A percentile compares a stretch with the other conserved stretches of the same genome.
Conservation (phyloP, 306 rosid species). For the Corylus heterophylla region DNA sequence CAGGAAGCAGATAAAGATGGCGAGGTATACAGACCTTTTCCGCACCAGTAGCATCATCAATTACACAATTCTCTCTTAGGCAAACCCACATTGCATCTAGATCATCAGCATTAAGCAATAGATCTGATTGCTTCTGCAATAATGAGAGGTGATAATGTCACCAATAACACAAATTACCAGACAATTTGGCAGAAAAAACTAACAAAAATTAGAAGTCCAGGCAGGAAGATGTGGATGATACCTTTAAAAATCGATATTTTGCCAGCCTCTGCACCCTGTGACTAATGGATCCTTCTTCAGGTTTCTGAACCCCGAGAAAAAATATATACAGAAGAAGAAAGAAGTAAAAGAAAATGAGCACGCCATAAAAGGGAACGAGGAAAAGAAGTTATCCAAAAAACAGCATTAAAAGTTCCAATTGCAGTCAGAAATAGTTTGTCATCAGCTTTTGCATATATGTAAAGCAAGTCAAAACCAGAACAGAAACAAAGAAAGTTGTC, state of each 20-base stretch:
- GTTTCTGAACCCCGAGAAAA: constrained; percentile 64
- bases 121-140: constrained; percentile 96
- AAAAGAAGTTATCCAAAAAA: not conserved
- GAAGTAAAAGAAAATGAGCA: not conserved
- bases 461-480: constrained; percentile 17
- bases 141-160: constrained; percentile 23
- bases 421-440: not conserved
- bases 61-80: constrained; percentile 95
- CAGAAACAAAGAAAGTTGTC: not conserved
- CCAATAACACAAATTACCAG: constrained; percentile 21
- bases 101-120: constrained; percentile 95
- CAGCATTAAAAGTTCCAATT: not conserved
- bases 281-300: constrained; percentile 98
- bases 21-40: constrained; percentile 67
- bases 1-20: constrained; percentile 20
- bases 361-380: not conserved
- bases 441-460: constrained; percentile 13
- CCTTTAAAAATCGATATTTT: constrained; percentile 86
- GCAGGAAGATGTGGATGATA: constrained; percentile 22
- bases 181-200: constrained; percentile 19
- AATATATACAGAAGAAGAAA: not conserved
- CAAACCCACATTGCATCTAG: constrained; percentile 99
- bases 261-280: constrained; percentile 95
- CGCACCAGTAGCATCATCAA: constrained; percentile 97
- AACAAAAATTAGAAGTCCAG: constrained; percentile 11